Percentiles rank a stretch among this genome's conserved stretches.
phyloP scores from a whole-genome alignment of 306 rosid genomes.

The Trifolium fragiferum region DNA sequence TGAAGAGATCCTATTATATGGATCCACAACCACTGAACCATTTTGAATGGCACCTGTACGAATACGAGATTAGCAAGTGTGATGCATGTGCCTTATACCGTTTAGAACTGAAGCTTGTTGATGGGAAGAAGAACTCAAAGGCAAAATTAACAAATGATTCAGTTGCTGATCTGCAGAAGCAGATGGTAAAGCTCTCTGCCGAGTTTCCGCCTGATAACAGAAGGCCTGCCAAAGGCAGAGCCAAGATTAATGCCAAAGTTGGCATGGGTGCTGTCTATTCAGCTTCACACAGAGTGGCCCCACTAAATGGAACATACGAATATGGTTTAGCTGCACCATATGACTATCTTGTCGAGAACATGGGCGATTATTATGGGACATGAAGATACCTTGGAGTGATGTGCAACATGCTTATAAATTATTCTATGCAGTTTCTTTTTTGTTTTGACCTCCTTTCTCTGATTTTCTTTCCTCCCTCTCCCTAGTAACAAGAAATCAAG shows the following conservation, averaged over 20 bases:
- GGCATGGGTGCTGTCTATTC: slow-evolving; percentile 67
- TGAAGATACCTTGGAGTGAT: slow-evolving; percentile 47
- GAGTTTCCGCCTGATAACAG: slow-evolving; percentile 86
- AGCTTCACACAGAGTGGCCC: slow-evolving; percentile 56
- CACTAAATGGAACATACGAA: slow-evolving; percentile 66
- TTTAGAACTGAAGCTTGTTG: slow-evolving; percentile 90
- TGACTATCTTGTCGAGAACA: slow-evolving; percentile 75
- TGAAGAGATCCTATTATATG: slow-evolving; percentile 98
- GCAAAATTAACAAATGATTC: slow-evolving; percentile 73
- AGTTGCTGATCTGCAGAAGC: slow-evolving; percentile 97
- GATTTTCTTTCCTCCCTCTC: slow-evolving; percentile 24
- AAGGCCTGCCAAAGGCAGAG: slow-evolving; percentile 76
- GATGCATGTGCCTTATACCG: slow-evolving; percentile 93
- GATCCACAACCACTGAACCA: slow-evolving; percentile 94
- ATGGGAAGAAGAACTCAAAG: slow-evolving; percentile 90
- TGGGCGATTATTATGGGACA: slow-evolving; percentile 65
- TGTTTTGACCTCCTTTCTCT: slow-evolving; percentile 28
- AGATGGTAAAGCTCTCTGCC: slow-evolving; percentile 97
- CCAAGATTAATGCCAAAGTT: slow-evolving; percentile 67
- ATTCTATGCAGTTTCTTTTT: slow-evolving; percentile 39
- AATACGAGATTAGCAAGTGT: slow-evolving; percentile 91
- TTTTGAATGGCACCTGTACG: slow-evolving; percentile 98
- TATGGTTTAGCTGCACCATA: slow-evolving; percentile 67
- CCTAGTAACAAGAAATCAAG: slow-evolving; percentile 51
- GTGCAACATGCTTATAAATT: slow-evolving; percentile 45